These are phyloP conservation scores for Acacia acuminata DNA, from an alignment of 306 rosid genomes.

Conservation along the genomic window DNA sequence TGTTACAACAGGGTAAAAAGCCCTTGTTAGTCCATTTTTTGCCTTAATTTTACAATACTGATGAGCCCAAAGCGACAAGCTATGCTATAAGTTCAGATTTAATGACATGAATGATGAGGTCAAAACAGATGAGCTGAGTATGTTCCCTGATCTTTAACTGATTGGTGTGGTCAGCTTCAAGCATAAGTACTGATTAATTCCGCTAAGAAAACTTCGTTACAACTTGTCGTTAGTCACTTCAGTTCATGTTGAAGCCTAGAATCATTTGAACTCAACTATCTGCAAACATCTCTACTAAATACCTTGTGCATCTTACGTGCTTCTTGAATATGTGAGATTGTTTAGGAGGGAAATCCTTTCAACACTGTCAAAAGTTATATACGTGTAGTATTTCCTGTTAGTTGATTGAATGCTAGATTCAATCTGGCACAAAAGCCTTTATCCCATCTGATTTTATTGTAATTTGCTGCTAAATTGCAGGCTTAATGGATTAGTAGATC, in stretches of 20 bases:
- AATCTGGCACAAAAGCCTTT: neutral
- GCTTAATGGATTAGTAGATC: constrained; percentile 64
- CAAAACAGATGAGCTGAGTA: constrained; percentile 1
- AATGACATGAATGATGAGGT: neutral
- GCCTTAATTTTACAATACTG: neutral
- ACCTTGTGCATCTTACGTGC: neutral
- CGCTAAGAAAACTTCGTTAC: neutral
- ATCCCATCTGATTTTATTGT: neutral
- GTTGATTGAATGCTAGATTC: neutral
- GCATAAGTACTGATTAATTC: neutral
- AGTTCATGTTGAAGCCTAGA: neutral
- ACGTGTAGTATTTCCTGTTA: neutral
- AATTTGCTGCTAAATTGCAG: constrained; percentile 44
- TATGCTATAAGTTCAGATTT: neutral
- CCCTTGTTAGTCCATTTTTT: neutral
- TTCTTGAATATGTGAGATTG: neutral
- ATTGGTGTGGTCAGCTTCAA: neutral
- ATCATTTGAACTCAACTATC: neutral
- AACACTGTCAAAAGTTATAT: neutral
- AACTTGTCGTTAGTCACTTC: neutral
- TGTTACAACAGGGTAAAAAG: neutral
- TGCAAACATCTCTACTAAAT: neutral
- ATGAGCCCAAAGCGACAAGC: neutral
- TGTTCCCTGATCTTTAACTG: neutral
- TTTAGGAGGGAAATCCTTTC: neutral